A percentile compares a stretch with the other conserved stretches of the same genome.
Conservation (phyloP, 129 eudicot genomes). For the Flaveria ramosissima region DNA sequence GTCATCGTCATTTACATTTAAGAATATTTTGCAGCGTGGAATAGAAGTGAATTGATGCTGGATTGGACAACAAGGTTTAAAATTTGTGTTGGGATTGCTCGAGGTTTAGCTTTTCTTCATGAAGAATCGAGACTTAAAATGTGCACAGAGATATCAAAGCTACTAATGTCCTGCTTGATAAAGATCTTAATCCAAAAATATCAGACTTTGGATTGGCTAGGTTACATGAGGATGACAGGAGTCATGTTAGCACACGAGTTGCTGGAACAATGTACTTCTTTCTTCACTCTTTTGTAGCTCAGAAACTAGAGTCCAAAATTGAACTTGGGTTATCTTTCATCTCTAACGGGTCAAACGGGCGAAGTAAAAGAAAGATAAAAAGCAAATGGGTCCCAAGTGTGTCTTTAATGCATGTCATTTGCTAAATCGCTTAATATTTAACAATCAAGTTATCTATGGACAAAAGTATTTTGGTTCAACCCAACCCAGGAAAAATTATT, state of each 20-base stretch:
- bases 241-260: constrained; percentile 54
- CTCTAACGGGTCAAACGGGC: neutral
- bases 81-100: constrained; percentile 55
- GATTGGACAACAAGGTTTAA: constrained; percentile 51
- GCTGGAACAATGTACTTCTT: constrained; percentile 51
- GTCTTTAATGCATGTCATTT: neutral
- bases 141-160: constrained; percentile 63
- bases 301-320: neutral
- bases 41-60: constrained; percentile 26
- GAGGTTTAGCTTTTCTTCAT: constrained; percentile 57
- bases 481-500: neutral
- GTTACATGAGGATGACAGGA: constrained; percentile 54
- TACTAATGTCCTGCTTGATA: constrained; percentile 56
- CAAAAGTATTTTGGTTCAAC: constrained; percentile 2
- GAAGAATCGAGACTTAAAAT: constrained; percentile 54
- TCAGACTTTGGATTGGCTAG: constrained; percentile 61
- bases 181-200: constrained; percentile 53
- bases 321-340: constrained; percentile 4
- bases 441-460: neutral
- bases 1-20: neutral
- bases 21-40: constrained; percentile 22
- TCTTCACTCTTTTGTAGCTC: neutral
- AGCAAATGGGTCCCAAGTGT: neutral
- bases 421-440: neutral
- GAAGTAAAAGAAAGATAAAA: neutral